phyloP scores from a whole-genome alignment of 768 basidiomycete species.

The Dioszegia crocea region DNA sequence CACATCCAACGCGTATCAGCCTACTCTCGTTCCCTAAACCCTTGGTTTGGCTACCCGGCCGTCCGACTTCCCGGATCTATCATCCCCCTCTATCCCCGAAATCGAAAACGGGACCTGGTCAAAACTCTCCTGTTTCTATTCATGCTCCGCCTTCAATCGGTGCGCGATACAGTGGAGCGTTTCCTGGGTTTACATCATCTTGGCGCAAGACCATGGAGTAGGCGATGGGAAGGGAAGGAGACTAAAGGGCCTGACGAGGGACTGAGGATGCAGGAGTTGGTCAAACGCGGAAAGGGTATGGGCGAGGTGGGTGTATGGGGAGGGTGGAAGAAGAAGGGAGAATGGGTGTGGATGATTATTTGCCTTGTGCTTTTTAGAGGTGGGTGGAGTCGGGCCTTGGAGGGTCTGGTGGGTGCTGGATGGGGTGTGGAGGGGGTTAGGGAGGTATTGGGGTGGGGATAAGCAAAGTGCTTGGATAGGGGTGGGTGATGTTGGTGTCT shows the following conservation, averaged over 20 bases:
- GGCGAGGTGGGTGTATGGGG: neutral
- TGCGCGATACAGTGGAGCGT: conserved; percentile 32
- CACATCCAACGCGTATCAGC: conserved; percentile 22
- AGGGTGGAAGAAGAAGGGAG: conserved; percentile 19
- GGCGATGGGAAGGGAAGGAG: neutral
- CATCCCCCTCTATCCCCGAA: conserved; percentile 35
- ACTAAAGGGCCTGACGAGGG: neutral
- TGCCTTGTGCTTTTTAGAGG: conserved; percentile 35
- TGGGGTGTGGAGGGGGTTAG: conserved; percentile 1
- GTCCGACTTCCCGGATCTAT: conserved; percentile 19
- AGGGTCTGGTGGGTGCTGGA: conserved; percentile 27
- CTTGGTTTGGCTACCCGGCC: conserved; percentile 49
- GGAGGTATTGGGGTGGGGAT: conserved; percentile 25
- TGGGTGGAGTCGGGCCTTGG: conserved; percentile 29
- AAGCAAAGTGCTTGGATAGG: neutral
- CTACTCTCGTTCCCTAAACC: conserved; percentile 36
- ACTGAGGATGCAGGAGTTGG: conserved; percentile 2
- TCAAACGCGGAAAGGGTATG: neutral
- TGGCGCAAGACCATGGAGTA: neutral
- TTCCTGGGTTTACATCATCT: conserved; percentile 20
- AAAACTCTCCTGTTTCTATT: conserved; percentile 48
- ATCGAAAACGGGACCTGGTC: conserved; percentile 45
- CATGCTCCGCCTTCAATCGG: conserved; percentile 37
- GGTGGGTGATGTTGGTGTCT: neutral
- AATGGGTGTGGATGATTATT: conserved; percentile 40